Base-by-base conservation (phyloP, 176 grass and related monocot genomes). In the Oryza coarctata region DNA sequence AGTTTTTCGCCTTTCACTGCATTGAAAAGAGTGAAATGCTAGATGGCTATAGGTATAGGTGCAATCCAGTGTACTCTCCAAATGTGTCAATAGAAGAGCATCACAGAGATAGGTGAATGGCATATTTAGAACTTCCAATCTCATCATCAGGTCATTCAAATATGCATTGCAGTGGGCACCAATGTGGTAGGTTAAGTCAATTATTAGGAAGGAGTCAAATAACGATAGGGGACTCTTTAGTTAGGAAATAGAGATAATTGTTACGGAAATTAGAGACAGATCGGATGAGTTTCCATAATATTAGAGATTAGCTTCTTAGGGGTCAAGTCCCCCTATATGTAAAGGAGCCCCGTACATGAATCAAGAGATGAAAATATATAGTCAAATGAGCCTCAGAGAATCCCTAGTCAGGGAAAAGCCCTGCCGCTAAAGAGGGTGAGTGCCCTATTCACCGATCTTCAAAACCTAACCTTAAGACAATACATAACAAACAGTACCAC, bases 11-110 rank as follows among this genome's bases (percentile, higher is more conserved):
- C 20, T 33, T 49, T 49, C 68, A 82, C 28, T 74, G 52, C 67
- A 71, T 70, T 61, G 79, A 71, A 31, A 83, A 47, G 32, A 12
- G 3, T 23, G 63, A 83, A 63, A 65, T 65, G 29, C 39, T 63
- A 73, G 31, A 73, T 31, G 22, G 41, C 74, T 50, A 74, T 22
- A 75, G 60, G 71, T n/a, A 75, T 75, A 67, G 28, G 81, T 83
- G 35, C 71, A 83, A 75, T 23, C 18, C 55, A 18, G 5, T 12
- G 65, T 39, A 27, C 32, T 15, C 32, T 70, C 27, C 33, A 52
- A 36, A 43, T 58, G 52, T 58, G 32, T 80, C 47, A 22, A 71
- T n/a, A n/a, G n/a, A 61, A 41, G 68, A 70, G 55, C 15, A 60
- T 41, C 39, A 71, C 15, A 5, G 40, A 9, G 70, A 65, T 50